Percentiles rank a stretch among this genome's conserved stretches.
phyloP scores from a whole-genome alignment of 2,329 filamentous ascomycete genomes.

The Pyricularia sp. region DNA sequence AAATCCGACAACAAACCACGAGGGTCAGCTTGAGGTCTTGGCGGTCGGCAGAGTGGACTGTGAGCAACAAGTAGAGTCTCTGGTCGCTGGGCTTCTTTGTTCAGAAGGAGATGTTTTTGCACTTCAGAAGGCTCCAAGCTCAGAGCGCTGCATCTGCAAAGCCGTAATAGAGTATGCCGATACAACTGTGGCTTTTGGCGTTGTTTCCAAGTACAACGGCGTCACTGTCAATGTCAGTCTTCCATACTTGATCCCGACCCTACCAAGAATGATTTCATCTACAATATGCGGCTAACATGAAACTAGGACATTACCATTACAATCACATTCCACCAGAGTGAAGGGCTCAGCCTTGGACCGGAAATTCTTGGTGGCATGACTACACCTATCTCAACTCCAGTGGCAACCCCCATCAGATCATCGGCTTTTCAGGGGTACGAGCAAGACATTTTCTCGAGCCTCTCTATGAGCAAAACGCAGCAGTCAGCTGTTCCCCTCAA shows the following conservation, averaged over 20 bases:
- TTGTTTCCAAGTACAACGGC: slow-evolving; percentile 27
- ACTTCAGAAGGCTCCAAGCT: slow-evolving; percentile 28
- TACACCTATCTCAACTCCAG: slow-evolving; percentile 11
- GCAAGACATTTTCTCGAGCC: slow-evolving; percentile 2
- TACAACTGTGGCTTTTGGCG: slow-evolving; percentile 26
- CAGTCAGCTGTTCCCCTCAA: slow-evolving; percentile 11
- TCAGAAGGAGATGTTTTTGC: slow-evolving; percentile 39
- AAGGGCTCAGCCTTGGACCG: slow-evolving; percentile 8
- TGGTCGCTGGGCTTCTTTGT: slow-evolving; percentile 28
- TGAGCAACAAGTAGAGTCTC: slow-evolving; percentile 19
- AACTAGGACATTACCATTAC: slow-evolving; percentile 5
- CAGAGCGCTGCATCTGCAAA: slow-evolving; percentile 28
- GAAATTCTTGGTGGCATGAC: slow-evolving; percentile 7
- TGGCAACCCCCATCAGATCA: slow-evolving; percentile 6
- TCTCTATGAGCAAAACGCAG: slow-evolving; percentile 5
- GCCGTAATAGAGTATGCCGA: slow-evolving; percentile 42
- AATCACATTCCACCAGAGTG: slow-evolving; percentile 6
- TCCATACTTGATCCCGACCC: neutral
- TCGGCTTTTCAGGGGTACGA: neutral
- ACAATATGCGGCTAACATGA: neutral
- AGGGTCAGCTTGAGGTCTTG: slow-evolving; percentile 42
- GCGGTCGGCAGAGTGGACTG: slow-evolving; percentile 20
- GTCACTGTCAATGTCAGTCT: slow-evolving; percentile 22
- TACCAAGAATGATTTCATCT: neutral
- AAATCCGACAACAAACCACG: slow-evolving; percentile 26